Percentiles rank a stretch among this genome's conserved stretches.
These are phyloP conservation scores for Ophiobolus disseminans DNA, from an alignment of 2,329 filamentous ascomycete species.

Conservation along the genomic window DNA sequence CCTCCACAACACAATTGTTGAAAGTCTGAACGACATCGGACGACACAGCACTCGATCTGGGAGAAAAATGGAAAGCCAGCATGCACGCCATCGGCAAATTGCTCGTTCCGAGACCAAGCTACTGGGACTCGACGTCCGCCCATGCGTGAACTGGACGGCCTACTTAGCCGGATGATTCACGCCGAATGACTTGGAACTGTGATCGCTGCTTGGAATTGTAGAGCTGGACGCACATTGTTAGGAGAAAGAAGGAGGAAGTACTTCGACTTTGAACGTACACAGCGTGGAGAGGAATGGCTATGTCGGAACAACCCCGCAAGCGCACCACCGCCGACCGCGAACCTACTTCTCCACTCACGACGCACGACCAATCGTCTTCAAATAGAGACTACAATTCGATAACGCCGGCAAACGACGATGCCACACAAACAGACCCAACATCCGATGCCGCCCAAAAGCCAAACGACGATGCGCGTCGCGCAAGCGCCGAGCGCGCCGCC, in stretches of 20 bases:
- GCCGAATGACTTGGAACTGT: no score
- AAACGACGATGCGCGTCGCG: not conserved
- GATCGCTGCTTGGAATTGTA: no score
- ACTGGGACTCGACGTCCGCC: not conserved
- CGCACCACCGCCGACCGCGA: constrained; percentile 13
- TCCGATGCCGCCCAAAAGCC: not conserved
- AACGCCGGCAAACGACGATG: constrained; percentile 14
- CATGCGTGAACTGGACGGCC: no score
- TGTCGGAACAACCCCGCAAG: constrained; percentile 19
- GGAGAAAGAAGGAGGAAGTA: no score
- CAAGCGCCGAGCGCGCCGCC: constrained; percentile 32
- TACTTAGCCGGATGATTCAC: no score
- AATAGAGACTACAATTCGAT: constrained; percentile 35
- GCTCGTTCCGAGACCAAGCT: not conserved
- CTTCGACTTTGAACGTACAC: no score
- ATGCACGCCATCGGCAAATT: constrained; percentile 6
- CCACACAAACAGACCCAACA: not conserved
- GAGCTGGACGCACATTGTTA: no score
- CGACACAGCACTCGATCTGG: no score
- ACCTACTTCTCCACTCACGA: constrained; percentile 16
- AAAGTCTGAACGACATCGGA: not conserved
- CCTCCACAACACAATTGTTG: not conserved
- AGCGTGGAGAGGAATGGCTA: not conserved
- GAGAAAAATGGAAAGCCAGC: not conserved
- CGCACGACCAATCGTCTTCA: not conserved